Evolutionary conservation across 2,329 filamentous ascomycete genomes (phyloP).

Genomic region (Dendryphion nanum): DNA sequence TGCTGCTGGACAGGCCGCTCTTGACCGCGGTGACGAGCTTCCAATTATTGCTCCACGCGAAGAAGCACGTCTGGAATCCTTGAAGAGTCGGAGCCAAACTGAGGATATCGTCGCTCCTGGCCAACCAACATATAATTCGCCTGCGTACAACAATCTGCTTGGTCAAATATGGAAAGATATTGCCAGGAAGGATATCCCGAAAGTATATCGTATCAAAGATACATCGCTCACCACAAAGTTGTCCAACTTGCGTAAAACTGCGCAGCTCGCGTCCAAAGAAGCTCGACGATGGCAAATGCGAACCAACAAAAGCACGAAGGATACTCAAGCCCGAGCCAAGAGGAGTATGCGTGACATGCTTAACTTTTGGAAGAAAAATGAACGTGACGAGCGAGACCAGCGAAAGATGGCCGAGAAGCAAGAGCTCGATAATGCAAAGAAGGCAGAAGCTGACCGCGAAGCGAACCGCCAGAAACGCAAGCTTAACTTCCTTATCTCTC

Average conservation of each 20-base stretch:
- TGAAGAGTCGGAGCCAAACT: constrained; percentile 45
- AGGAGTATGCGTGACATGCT: constrained; percentile 99
- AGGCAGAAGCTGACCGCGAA: constrained; percentile 95
- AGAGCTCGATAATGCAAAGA: constrained; percentile 93
- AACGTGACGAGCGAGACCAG: constrained; percentile 92
- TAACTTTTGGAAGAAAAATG: constrained; percentile 98
- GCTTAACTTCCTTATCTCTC: constrained; percentile 98
- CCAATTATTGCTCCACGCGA: constrained; percentile 61
- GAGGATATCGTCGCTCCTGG: constrained; percentile 43
- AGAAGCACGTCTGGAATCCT: constrained; percentile 49
- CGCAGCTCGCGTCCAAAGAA: constrained; percentile 93
- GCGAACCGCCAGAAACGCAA: constrained; percentile 97
- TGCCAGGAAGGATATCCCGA: constrained; percentile 88
- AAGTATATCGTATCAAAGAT: constrained; percentile 83
- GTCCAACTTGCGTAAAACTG: constrained; percentile 97
- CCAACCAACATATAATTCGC: constrained; percentile 68
- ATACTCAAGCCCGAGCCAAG: constrained; percentile 94
- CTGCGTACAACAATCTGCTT: constrained; percentile 95
- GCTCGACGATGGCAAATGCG: constrained; percentile 95
- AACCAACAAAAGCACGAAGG: constrained; percentile 98
- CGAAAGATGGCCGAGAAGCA: constrained; percentile 93
- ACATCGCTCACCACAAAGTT: constrained; percentile 83
- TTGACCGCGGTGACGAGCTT: constrained; percentile 75
- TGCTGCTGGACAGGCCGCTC: constrained; percentile 80
- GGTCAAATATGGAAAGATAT: constrained; percentile 97